A percentile compares a stretch with the other conserved stretches of the same genome.
Evolutionary conservation across 2,329 filamentous ascomycete species (phyloP).

Genomic region (Ilyonectria robusta): DNA sequence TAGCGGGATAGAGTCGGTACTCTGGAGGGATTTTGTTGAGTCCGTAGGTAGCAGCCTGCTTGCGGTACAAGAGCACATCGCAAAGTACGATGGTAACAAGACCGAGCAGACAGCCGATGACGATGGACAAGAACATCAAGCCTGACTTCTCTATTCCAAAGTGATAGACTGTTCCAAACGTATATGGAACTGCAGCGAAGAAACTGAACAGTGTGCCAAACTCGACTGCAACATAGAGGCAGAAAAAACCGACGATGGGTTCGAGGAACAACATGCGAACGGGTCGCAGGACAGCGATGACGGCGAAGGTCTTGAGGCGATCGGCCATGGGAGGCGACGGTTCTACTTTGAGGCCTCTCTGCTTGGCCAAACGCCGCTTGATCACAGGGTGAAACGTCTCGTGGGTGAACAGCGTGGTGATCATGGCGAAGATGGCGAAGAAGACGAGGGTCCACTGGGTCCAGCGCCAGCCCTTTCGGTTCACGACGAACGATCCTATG

Average conservation of each 20-base stretch:
- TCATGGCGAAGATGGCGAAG: constrained; percentile 56
- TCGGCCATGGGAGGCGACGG: constrained; percentile 40
- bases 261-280: constrained; percentile 73
- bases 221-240: constrained; percentile 64
- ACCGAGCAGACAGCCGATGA: constrained; percentile 62
- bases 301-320: constrained; percentile 54
- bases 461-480: constrained; percentile 66
- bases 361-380: constrained; percentile 55
- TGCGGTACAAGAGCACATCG: constrained; percentile 59
- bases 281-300: constrained; percentile 63
- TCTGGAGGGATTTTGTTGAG: constrained; percentile 64
- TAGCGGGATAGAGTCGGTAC: constrained; percentile 70
- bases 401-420: constrained; percentile 57
- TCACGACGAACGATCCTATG: constrained; percentile 63
- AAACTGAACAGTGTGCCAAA: constrained; percentile 68
- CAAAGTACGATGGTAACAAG: constrained; percentile 57
- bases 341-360: constrained; percentile 50
- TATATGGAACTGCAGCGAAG: constrained; percentile 66
- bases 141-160: constrained; percentile 60
- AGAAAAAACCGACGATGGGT: constrained; percentile 72
- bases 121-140: constrained; percentile 61
- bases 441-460: constrained; percentile 67
- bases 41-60: constrained; percentile 50
- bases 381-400: constrained; percentile 72
- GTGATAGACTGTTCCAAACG: constrained; percentile 60